Conservation (phyloP, 441 rosid species). For the Adansonia madagascariensis region DNA sequence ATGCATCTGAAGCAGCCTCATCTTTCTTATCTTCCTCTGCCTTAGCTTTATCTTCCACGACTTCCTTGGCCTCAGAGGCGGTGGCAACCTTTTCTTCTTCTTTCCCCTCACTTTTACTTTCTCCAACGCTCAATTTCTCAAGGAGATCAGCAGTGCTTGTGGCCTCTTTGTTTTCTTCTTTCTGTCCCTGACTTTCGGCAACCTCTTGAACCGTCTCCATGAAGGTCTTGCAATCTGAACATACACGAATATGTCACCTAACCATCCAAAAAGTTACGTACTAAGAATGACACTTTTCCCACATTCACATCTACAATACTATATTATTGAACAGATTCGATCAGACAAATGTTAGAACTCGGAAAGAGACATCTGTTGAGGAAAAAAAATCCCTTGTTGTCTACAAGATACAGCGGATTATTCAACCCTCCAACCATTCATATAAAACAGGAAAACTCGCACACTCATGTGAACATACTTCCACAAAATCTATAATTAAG, state of each 20-base stretch:
- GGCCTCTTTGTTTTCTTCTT: constrained; percentile 60
- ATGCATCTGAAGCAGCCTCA: constrained; percentile 24
- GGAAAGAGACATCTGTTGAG: neutral
- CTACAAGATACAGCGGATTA: neutral
- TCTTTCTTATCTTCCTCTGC: constrained; percentile 43
- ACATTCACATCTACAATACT: neutral
- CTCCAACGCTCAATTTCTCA: constrained; percentile 57
- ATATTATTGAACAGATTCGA: neutral
- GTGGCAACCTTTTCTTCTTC: constrained; percentile 25
- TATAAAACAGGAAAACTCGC: neutral
- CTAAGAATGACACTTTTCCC: neutral
- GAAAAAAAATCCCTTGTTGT: neutral
- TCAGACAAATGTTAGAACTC: neutral
- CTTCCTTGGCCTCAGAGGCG: constrained; percentile 39
- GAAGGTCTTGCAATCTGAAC: constrained; percentile 61
- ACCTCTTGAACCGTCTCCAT: constrained; percentile 60
- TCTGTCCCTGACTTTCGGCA: constrained; percentile 49
- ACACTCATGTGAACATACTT: neutral
- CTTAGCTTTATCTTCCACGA: constrained; percentile 15
- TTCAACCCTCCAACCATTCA: too few relatives aligned
- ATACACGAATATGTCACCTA: neutral
- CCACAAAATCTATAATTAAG: neutral
- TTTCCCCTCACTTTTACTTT: constrained; percentile 44
- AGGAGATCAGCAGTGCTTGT: constrained; percentile 54
- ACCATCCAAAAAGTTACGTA: neutral